Percentiles rank a stretch among this genome's conserved stretches.
phyloP scores from a whole-genome alignment of 768 basidiomycete species.

The Postia placenta region DNA sequence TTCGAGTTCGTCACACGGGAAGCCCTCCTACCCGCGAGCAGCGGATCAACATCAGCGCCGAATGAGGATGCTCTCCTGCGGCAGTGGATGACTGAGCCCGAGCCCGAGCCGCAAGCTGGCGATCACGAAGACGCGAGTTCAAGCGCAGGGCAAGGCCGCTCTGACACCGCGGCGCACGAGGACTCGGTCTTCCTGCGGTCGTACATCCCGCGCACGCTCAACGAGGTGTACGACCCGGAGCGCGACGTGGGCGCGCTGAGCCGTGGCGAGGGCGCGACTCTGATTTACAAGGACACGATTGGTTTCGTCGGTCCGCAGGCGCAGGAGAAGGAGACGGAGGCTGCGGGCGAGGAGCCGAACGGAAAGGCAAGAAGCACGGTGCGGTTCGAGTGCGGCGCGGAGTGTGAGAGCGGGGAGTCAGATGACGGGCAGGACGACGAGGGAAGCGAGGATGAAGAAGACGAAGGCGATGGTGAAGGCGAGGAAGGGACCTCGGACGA shows the following conservation, averaged over 20 bases:
- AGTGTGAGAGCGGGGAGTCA: background rate
- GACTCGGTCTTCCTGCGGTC: constrained; percentile 86
- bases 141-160: background rate
- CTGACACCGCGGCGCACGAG: constrained; percentile 46
- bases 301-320: constrained; percentile 54
- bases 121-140: background rate
- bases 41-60: constrained; percentile 15
- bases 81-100: constrained; percentile 42
- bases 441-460: constrained; percentile 20
- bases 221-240: constrained; percentile 93
- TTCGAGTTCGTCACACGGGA: constrained; percentile 87
- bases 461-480: constrained; percentile 13
- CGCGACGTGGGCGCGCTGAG: constrained; percentile 76
- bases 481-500: constrained; percentile 29
- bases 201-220: constrained; percentile 88
- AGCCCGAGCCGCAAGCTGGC: constrained; percentile 11
- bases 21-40: constrained; percentile 28
- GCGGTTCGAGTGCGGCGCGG: constrained; percentile 6
- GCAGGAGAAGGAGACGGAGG: constrained; percentile 1
- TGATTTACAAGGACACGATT: constrained; percentile 88
- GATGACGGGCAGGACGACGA: constrained; percentile 16
- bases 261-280: constrained; percentile 59
- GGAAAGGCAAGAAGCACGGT: constrained; percentile 12
- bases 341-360: constrained; percentile 20
- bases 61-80: constrained; percentile 26